Base-by-base conservation (phyloP, 2,329 filamentous ascomycete genomes). In the Mollisia scopiformis region DNA sequence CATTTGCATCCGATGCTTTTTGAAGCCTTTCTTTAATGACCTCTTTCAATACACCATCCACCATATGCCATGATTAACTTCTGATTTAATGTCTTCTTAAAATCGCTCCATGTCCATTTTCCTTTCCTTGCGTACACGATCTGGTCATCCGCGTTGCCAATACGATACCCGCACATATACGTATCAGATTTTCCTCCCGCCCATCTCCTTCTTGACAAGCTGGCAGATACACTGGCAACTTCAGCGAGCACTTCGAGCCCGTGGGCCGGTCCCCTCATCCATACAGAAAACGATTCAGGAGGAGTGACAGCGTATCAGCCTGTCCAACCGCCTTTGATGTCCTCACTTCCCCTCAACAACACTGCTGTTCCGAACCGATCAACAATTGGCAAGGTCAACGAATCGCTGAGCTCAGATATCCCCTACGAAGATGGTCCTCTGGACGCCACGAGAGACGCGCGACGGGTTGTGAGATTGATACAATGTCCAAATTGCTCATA, bases 401-500 rank as follows among this genome's bases (percentile, higher is more conserved):
- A 51, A 35, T 23, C 58, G 10, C 30, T 57, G 30, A 57, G 31
- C 23, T 14, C 27, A 8, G 43, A 46, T 23, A 49, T 51, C 4
- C n/a, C 35, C 2, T 4, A 21, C 16, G 23, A 61, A 19, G 63
- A 62, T 57, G 62, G 53, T 2, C 67, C 74, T 13, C 74, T 84
- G 62, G 77, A 79, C 64, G 80, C 83, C 31, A 77, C 80, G 66
- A 76, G 78, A 64, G 80, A 88, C 72, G 83, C 85, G 19, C 82
- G 90, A 65, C 78, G 84, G 59, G 79, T 93, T 57, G 81, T 96
- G 63, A 88, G 88, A 46, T 78, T 95, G 41, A 82, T 95, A 56
- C 92, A 96, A 76, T 97, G 93, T 73, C 83, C 83, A 11, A 78
- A 84, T 64, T 97, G 93, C 74, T 91, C 88, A 3, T 79, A 79